Evolutionary conservation across 441 rosid species (phyloP).

Genomic region (Populus hybrid): DNA sequence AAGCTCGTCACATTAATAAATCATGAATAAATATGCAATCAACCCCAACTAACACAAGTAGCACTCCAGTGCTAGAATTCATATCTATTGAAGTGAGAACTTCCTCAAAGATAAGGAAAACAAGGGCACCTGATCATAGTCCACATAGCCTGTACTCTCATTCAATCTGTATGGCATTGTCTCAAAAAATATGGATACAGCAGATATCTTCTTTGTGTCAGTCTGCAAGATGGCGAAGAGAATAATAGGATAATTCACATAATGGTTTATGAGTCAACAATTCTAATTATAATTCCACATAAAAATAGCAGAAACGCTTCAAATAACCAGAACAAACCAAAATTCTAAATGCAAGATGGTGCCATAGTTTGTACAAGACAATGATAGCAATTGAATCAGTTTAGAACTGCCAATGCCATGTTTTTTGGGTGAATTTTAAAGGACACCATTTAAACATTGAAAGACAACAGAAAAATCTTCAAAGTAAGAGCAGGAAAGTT

Average conservation of each 20-base stretch:
- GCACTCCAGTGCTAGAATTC: not conserved
- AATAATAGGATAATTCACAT: not conserved
- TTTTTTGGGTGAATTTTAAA: not conserved
- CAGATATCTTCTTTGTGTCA: slow-evolving; percentile 96
- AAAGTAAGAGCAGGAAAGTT: not conserved
- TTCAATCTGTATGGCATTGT: slow-evolving; percentile 94
- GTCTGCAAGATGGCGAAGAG: slow-evolving; percentile 48
- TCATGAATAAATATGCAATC: not conserved
- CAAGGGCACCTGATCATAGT: slow-evolving; percentile 76
- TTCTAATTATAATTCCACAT: not conserved
- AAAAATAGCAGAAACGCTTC: not conserved
- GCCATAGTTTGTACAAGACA: not conserved
- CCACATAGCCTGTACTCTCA: slow-evolving; percentile 86
- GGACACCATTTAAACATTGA: not conserved
- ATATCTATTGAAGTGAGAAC: not conserved
- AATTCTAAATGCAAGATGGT: not conserved
- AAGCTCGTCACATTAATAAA: not conserved
- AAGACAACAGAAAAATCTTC: not conserved
- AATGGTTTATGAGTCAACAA: not conserved
- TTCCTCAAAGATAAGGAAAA: slow-evolving; percentile 3
- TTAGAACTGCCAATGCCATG: not conserved
- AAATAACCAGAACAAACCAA: not conserved
- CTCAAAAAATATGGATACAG: slow-evolving; percentile 93
- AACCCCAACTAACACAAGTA: slow-evolving; percentile 4
- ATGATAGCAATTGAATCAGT: not conserved